Base-by-base conservation (phyloP, 768 basidiomycete species). In the Lactarius evosmus region DNA sequence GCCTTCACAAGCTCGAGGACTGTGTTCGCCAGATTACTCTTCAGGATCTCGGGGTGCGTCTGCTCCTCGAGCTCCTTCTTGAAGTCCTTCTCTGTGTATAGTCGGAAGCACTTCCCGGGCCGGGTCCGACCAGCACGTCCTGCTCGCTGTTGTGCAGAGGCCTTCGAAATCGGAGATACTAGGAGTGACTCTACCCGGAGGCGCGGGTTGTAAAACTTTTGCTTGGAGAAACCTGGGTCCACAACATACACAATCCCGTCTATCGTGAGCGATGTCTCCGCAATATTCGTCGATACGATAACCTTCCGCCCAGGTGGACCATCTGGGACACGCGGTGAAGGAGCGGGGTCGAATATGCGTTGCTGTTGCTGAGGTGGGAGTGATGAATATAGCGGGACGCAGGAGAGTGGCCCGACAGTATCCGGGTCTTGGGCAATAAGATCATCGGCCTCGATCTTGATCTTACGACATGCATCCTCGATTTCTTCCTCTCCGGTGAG, bases 201-300 rank as follows among this genome's bases (percentile, higher is more conserved):
- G 34, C 96, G 84, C 0, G 96, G 97, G 74, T 98, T 98, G 79
- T 98, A 99, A 55, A 98, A 90, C 72, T 95, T 98, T 76, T 97
- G 95, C 76, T 99, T 96, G 44, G 90, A 95, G 78, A 98, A 97
- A 1, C 95, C 95, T 0, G 95, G 93, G 72, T 98, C 96, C 52
- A 98, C 95, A 52, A 98, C 96, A 70, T 98, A 99, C 22, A 99
- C 95, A 70, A 99, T 98, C 25, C 96, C 96, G 69, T 99, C 96
- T 62, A 99, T 98, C 3, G 96, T 99, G 51, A 98, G 77, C 2
- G 94, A 96, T 2, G 96, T 98, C 76, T 99, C 96, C 4, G 97
- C 97, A 62, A 98, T 94, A 73, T 98, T 99, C 30, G 96, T 99
- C 9, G 95, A 93, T 0, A 99, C 80, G 36, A 99, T 91, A 50